Evolutionary conservation across 306 rosid species (phyloP).

Genomic region (Sphenostylis stenocarpa): DNA sequence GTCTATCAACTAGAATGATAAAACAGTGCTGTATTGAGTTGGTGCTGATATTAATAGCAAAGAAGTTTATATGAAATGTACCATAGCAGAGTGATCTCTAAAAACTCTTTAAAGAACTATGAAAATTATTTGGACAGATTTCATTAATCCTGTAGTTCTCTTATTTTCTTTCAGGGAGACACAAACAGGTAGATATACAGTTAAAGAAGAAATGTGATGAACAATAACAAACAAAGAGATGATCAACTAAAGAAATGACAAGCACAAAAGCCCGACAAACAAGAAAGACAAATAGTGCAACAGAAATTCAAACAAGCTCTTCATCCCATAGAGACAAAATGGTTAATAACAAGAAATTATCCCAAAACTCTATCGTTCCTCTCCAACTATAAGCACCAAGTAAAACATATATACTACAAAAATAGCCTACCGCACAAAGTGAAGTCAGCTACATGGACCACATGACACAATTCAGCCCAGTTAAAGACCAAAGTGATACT

Average conservation of each 20-base stretch:
- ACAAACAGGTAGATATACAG: neutral
- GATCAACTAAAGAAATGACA: neutral
- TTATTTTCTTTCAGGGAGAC: neutral
- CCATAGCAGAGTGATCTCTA: neutral
- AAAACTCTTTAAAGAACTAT: neutral
- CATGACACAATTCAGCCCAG: neutral
- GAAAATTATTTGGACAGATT: neutral
- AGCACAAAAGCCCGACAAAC: neutral
- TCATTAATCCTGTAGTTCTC: neutral
- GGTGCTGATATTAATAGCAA: conserved; percentile 10
- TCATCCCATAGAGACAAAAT: neutral
- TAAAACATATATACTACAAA: neutral
- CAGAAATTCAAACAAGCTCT: neutral
- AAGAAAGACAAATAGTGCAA: neutral
- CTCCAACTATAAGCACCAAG: neutral
- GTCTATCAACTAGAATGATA: conserved; percentile 6
- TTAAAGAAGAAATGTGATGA: neutral
- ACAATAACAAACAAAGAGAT: neutral
- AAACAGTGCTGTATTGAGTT: neutral
- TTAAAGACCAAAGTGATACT: neutral
- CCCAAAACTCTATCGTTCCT: neutral
- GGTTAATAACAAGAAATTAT: conserved; percentile 2
- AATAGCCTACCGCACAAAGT: neutral
- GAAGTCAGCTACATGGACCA: neutral
- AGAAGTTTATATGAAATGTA: neutral